Conservation (phyloP, 106 monocot species). For the Dendrobium chrysotoxum region DNA sequence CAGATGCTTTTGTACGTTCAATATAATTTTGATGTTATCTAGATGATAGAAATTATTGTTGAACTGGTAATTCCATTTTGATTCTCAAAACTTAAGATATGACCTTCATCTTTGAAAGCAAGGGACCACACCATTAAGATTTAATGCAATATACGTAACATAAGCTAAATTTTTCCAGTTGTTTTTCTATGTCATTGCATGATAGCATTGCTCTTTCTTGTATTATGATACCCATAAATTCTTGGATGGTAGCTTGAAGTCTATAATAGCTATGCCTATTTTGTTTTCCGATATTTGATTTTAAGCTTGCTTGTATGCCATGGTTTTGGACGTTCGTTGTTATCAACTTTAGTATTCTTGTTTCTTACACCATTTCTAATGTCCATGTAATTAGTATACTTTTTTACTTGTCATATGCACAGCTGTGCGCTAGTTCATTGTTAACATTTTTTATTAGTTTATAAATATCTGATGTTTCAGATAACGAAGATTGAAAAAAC, state of each 20-base stretch:
- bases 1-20: background rate
- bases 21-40: background rate
- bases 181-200: background rate
- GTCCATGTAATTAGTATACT: background rate
- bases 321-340: background rate
- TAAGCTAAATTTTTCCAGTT: background rate
- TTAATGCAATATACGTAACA: background rate
- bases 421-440: background rate
- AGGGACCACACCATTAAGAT: background rate
- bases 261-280: background rate
- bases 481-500: too few relatives aligned
- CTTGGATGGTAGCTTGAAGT: too few relatives aligned
- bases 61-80: background rate
- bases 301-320: background rate
- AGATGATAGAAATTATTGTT: constrained; percentile 1
- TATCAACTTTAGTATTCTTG: background rate
- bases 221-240: too few relatives aligned
- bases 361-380: background rate
- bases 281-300: background rate
- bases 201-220: too few relatives aligned
- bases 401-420: background rate
- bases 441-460: background rate
- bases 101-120: background rate
- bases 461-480: background rate
- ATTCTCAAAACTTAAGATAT: constrained; percentile 1